Percentiles rank a stretch among this genome's conserved stretches.
Evolutionary conservation across 495 filamentous ascomycete species (phyloP).

Genomic region (Podospora tetraspora): DNA sequence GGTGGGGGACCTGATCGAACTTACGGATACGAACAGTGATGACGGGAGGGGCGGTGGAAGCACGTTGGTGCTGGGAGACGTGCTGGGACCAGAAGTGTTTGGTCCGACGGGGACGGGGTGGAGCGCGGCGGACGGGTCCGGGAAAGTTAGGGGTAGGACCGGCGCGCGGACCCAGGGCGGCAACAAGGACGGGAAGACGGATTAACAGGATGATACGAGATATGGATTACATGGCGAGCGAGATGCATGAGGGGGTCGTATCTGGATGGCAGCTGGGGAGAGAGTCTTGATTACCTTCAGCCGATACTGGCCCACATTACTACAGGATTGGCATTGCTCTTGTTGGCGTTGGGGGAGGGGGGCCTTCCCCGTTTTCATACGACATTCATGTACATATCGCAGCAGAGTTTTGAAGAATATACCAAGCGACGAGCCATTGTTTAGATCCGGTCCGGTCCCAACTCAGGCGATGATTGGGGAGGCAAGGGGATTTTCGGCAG

Average conservation of each 20-base stretch:
- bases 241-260: not conserved
- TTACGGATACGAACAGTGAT: constrained; percentile 58
- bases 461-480: too few species aligned
- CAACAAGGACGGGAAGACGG: constrained; percentile 2
- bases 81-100: constrained; percentile 16
- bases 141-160: constrained; percentile 6
- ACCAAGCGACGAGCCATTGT: not conserved
- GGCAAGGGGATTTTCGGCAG: too few species aligned
- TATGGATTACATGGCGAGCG: not conserved
- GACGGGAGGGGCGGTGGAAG: constrained; percentile 35
- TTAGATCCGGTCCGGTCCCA: not conserved
- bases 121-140: constrained; percentile 20
- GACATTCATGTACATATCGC: not conserved
- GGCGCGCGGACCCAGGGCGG: not conserved
- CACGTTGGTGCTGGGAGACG: constrained; percentile 7
- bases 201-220: constrained; percentile 3
- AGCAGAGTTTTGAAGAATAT: not conserved
- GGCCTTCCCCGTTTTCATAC: not conserved
- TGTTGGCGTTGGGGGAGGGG: not conserved
- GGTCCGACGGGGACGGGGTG: constrained; percentile 33
- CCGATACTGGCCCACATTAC: not conserved
- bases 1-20: constrained; percentile 75
- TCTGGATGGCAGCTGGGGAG: not conserved
- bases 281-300: not conserved
- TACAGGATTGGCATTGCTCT: not conserved